These are phyloP conservation scores for Amorphotheca resinae DNA, from an alignment of 495 filamentous ascomycete genomes.

Conservation along the genomic window DNA sequence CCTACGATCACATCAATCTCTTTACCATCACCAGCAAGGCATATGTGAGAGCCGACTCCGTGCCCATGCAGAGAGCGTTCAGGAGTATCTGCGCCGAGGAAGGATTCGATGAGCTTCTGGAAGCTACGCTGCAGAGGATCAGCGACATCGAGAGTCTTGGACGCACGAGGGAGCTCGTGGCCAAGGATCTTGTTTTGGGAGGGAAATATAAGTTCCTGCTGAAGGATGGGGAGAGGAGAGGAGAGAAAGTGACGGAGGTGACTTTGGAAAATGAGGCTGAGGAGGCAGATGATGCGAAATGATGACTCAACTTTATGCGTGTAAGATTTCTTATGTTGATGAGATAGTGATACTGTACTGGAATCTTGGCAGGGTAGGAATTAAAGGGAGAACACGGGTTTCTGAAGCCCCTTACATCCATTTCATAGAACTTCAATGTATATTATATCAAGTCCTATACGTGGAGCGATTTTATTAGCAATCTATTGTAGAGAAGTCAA, in stretches of 20 bases:
- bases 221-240: constrained; percentile 9
- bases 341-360: too few relatives aligned
- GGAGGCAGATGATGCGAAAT: constrained; percentile 1
- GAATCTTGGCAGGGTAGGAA: too few relatives aligned
- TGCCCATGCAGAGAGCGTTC: constrained; percentile 93
- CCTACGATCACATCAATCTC: constrained; percentile 85
- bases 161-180: constrained; percentile 78
- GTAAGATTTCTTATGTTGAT: too few relatives aligned
- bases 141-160: constrained; percentile 85
- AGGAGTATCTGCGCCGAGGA: constrained; percentile 57
- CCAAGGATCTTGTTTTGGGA: constrained; percentile 62
- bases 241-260: constrained; percentile 12
- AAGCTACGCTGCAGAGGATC: constrained; percentile 74
- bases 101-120: constrained; percentile 70
- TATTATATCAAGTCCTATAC: too few relatives aligned
- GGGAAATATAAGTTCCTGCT: constrained; percentile 64
- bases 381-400: too few relatives aligned
- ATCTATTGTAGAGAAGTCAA: too few relatives aligned
- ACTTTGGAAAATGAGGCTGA: constrained; percentile 5
- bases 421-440: too few relatives aligned
- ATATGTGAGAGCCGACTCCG: constrained; percentile 82
- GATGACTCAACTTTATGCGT: too few relatives aligned
- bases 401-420: too few relatives aligned
- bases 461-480: too few relatives aligned
- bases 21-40: constrained; percentile 87